Evolutionary conservation across 345 rosid species (phyloP), one percentile per base, ranked within the genome.

Genomic region (Boechera divaricarpa): DNA sequence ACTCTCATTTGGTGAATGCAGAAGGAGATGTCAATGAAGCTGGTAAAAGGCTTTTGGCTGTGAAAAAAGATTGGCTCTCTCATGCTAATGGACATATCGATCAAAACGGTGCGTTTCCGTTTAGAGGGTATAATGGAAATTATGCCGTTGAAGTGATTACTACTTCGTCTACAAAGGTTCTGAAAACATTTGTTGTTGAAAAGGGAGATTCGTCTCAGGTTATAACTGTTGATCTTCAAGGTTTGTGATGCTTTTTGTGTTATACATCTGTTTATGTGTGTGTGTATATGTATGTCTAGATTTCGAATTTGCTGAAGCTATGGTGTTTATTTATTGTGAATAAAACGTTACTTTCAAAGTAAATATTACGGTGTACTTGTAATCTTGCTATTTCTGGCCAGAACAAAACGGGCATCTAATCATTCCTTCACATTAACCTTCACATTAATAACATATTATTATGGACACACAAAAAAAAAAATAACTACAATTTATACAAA

Each of bases 21-120:
- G 95, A 94, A 79, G 98, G 98, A 21, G 89, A 90, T 21, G 74
- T 92, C 70, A 94, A 94, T 78, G 92, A 86, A 80, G 86, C 98
- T 29, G 98, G 98, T 26, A 84, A 74, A 68, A 83, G 92, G 63
- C 73, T 82, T 73, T 85, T 89, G 44, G 69, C 82, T 59, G 92
- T 94, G 70, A 90, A 89, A 73, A 64, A 77, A 12, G 87, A 85
- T 56, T 94, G 98, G 98, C 74, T 89, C 62, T 71, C 93, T 63
- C 83, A 77, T 72, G 83, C 86, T 61, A 86, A 74, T 6, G 98
- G 98, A 3, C 61, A 85, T 45, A 7, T 79, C 29, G 84, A 90
- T 48, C 89, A 83, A 49, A 86, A 85, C 58, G 91, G 84, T 68
- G 83, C 83, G 59, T 90, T 92, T 44, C 3, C 67, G 9, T 95